These are phyloP conservation scores for Sporisorium exsertum DNA, from an alignment of 1,284 basidiomycete species.

Conservation along the genomic window DNA sequence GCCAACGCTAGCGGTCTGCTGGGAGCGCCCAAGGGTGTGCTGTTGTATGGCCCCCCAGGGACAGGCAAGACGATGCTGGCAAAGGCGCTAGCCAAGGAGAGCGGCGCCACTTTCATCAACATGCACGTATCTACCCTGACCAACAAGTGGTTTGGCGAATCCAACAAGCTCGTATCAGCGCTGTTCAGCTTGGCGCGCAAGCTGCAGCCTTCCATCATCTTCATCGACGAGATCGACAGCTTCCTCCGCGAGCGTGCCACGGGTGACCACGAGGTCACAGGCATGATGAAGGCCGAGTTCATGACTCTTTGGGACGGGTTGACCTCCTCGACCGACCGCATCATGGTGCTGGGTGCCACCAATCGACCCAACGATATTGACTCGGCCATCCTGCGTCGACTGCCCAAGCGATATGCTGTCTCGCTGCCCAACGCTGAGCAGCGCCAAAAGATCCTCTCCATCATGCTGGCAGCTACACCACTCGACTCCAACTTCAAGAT, in stretches of 20 bases:
- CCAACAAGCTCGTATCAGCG: slow-evolving; percentile 91
- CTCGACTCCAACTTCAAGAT: slow-evolving; percentile 79
- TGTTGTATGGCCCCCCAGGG: slow-evolving; percentile 71
- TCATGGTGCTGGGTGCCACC: slow-evolving; percentile 93
- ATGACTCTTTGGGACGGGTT: slow-evolving; percentile 99
- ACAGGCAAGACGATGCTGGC: slow-evolving; percentile 72
- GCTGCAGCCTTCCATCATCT: slow-evolving; percentile 81
- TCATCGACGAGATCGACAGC: slow-evolving; percentile 86
- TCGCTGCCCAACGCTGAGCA: slow-evolving; percentile 84
- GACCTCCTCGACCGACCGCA: slow-evolving; percentile 81
- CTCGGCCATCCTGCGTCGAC: slow-evolving; percentile 89
- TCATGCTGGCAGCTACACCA: slow-evolving; percentile 74
- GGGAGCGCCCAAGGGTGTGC: slow-evolving; percentile 73
- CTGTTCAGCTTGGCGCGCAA: slow-evolving; percentile 81
- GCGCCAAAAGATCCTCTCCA: slow-evolving; percentile 85
- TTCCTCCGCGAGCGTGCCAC: slow-evolving; percentile 87
- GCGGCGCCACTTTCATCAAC: slow-evolving; percentile 87
- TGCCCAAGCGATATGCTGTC: slow-evolving; percentile 97
- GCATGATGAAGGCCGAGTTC: slow-evolving; percentile 99
- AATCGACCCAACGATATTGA: slow-evolving; percentile 97
- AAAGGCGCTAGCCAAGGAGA: slow-evolving; percentile 77
- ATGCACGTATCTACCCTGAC: slow-evolving; percentile 73
- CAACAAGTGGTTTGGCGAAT: slow-evolving; percentile 91
- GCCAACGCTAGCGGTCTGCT: slow-evolving; percentile 74
- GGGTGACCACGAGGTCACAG: slow-evolving; percentile 96